Evolutionary conservation across 208 protist species (phyloP), one percentile per base, ranked within the genome.

Genomic region (Strigomonas culicis): DNA sequence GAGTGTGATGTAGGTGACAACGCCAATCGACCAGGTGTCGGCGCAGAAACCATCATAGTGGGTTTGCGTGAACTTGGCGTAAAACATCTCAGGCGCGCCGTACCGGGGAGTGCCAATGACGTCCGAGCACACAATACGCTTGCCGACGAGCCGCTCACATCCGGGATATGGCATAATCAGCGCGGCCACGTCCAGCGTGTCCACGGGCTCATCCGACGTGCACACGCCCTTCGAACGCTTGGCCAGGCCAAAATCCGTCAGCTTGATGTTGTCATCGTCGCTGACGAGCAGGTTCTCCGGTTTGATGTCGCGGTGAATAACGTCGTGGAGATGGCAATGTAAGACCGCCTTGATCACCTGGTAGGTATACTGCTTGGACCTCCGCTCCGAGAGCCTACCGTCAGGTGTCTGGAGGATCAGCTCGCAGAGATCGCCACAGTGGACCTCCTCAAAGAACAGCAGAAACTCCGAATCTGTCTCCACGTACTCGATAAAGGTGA

Each of bases 1-100:
- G 6, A 99, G 82, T 28, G 98, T 92, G 22, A 98, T 98, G 80
- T 96, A 99, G 3, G 98, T 90, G 24, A 99, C 96, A 1, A 99
- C 94, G 19, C 97, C 97, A 25, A 98, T 89, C 11, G 89, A 96
- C 97, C 97, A 99, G 51, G 98, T 90, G 79, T 99, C 97, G 19
- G 96, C 90, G 70, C 83, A 82, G 62, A 95, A 96, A 27, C 94
- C 96, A 61, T 98, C 94, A 75, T 98, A 98, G 64, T 91, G 84
- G 24, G 82, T 92, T 58, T 93, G 84, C 34, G 88, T 93, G 70
- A 97, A 95, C 68, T 97, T 94, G 39, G 88, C 91, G 72, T 93
- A 92, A 65, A 95, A 95, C 86, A 97, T 94, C 68, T 97, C 88
- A 4, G 91, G 91, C 7, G 91, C 83, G 31, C 86, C 91, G 68